Percentiles rank a stretch among this genome's conserved stretches.
Conservation (phyloP, 164 flowering plant genomes). For the Amborella trichopoda region DNA sequence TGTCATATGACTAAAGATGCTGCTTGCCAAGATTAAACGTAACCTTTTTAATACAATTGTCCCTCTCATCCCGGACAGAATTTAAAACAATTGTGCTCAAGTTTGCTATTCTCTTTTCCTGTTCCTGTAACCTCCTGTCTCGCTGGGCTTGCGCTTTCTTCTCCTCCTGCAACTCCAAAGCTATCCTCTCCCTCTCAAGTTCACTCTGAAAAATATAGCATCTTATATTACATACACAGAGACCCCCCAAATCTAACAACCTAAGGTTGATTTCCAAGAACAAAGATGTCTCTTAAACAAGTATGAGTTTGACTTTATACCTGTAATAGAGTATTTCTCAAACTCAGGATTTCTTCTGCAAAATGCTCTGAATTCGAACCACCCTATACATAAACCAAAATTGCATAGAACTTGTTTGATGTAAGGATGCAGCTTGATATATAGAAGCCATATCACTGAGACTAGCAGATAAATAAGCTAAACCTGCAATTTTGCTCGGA, state of each 20-base stretch:
- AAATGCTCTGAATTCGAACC: conserved; percentile 78
- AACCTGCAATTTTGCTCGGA: conserved; percentile 85
- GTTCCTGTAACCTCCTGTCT: conserved; percentile 72
- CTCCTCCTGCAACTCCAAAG: conserved; percentile 90
- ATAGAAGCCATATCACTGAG: background rate
- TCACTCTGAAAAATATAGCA: conserved; percentile 45
- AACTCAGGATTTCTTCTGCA: conserved; percentile 74
- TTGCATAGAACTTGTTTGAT: background rate
- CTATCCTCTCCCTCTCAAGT: conserved; percentile 85
- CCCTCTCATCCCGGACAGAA: conserved; percentile 55
- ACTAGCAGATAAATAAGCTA: background rate
- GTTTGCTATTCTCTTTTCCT: conserved; percentile 77
- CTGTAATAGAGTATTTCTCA: conserved; percentile 84
- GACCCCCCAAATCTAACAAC: too few relatives aligned
- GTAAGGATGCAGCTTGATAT: background rate
- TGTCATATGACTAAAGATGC: too few relatives aligned
- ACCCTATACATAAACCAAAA: conserved; percentile 30
- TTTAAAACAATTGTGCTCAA: conserved; percentile 80
- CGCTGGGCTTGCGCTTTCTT: conserved; percentile 84
- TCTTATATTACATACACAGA: background rate
- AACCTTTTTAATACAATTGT: conserved; percentile 51
- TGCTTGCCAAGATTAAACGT: background rate
- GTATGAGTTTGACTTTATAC: conserved; percentile 17
- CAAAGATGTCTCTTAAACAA: background rate
- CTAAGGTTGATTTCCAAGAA: too few relatives aligned